phyloP scores from a whole-genome alignment of 352 stramenopile genomes.

The Phytophthora melonis region DNA sequence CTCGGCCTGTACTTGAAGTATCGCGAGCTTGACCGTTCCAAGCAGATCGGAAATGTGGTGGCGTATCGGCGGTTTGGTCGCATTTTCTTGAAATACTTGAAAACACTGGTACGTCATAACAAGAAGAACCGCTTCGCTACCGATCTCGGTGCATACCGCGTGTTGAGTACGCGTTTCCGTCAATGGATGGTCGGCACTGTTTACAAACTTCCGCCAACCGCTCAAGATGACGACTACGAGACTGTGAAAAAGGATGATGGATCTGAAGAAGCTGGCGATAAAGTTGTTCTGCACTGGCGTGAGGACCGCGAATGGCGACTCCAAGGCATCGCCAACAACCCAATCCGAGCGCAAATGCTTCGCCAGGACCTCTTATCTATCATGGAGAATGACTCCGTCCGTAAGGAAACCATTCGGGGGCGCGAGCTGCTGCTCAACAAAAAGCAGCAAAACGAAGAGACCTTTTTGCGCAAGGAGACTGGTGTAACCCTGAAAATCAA shows the following conservation, averaged over 20 bases:
- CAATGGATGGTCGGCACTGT: slow-evolving; percentile 54
- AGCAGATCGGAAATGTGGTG: slow-evolving; percentile 67
- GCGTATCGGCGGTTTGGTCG: slow-evolving; percentile 58
- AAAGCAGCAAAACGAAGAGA: slow-evolving; percentile 51
- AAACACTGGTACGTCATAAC: slow-evolving; percentile 28
- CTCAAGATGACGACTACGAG: slow-evolving; percentile 21
- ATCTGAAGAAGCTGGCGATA: slow-evolving; percentile 23
- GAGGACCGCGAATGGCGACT: slow-evolving; percentile 61
- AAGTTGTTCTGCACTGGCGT: slow-evolving; percentile 51
- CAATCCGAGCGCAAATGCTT: slow-evolving; percentile 42
- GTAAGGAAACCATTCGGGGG: slow-evolving; percentile 42
- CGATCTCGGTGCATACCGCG: slow-evolving; percentile 55
- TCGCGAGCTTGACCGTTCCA: slow-evolving; percentile 56
- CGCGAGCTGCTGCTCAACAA: slow-evolving; percentile 51
- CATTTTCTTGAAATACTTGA: slow-evolving; percentile 42
- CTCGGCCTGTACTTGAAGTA: slow-evolving; percentile 66
- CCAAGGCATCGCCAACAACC: slow-evolving; percentile 51
- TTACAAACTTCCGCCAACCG: slow-evolving; percentile 32
- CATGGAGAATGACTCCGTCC: slow-evolving; percentile 40
- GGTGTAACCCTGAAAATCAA: slow-evolving; percentile 58
- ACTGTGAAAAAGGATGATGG: slow-evolving; percentile 16
- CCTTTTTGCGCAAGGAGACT: slow-evolving; percentile 59
- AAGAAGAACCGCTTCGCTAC: slow-evolving; percentile 66
- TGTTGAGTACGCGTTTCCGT: slow-evolving; percentile 50
- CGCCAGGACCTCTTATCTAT: slow-evolving; percentile 46